These are phyloP conservation scores for Corynascus novoguineensis DNA, from an alignment of 495 filamentous ascomycete genomes.

Conservation along the genomic window DNA sequence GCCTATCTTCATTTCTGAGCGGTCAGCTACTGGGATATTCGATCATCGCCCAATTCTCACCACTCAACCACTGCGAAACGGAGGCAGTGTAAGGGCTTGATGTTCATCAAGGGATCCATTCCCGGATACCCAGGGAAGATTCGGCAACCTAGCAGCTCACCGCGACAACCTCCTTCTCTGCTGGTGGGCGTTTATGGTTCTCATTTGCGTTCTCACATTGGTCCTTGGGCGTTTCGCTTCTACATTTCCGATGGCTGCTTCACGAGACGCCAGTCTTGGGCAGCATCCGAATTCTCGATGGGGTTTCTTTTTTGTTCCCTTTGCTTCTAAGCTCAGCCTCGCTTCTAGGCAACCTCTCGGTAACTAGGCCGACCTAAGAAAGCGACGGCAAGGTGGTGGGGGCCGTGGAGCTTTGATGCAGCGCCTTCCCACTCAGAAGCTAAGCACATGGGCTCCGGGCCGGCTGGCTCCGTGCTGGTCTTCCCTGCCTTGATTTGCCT, in stretches of 20 bases:
- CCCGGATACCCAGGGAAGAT: neutral
- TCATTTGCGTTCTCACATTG: neutral
- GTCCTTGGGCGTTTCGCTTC: neutral
- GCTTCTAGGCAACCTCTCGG: neutral
- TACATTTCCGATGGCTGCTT: neutral
- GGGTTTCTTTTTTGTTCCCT: neutral
- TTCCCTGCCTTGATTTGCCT: slow-evolving; percentile 7
- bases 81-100: neutral
- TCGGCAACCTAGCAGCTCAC: neutral
- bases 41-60: neutral
- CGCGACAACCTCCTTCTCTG: neutral
- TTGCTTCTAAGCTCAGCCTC: neutral
- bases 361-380: neutral
- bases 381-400: neutral
- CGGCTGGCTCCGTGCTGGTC: neutral
- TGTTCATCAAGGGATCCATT: neutral
- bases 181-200: neutral
- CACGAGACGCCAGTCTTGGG: neutral
- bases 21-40: neutral
- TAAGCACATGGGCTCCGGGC: neutral
- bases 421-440: neutral
- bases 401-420: neutral
- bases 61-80: neutral
- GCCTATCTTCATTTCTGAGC: neutral
- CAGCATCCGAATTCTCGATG: neutral